Evolutionary conservation across 2,329 filamentous ascomycete species (phyloP), one percentile per base, ranked within the genome.

Genomic region (Cytospora schulzeri): DNA sequence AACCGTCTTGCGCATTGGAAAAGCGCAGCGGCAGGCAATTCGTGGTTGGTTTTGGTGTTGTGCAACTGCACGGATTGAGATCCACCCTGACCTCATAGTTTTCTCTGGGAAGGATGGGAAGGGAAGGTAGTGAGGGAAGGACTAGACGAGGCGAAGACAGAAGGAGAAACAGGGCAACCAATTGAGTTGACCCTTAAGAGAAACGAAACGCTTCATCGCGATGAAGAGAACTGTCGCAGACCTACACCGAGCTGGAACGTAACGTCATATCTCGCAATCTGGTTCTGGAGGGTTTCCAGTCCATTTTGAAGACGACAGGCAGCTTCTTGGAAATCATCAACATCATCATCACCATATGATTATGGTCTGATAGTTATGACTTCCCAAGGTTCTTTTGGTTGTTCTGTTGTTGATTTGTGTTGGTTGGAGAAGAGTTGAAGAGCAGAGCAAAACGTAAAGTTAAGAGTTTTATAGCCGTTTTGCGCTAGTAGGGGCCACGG

Each of bases 21-120:
- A 76, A 80, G 80, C 82, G 79, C 76, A 83, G 80, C 83, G 85
- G 85, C 81, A 86, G 84, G 84, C 83, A 87, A 81, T 80, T 79
- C 78, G 84, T 86, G 84, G 82, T 79, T 74, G 75, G 31, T 35
- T 35, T 14, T 71, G 11, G 61, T 14, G 51, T 41, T 33, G 35
- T 58, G 29, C 33, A 29, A 62, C 53, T 66, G 57, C 17, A n/a
- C 11, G 26, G 48, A 50, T 14, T 15, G 2, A n/a, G n/a, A 17
- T 33, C 14, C 26, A 33, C 51, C 15, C 19, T 17, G 7, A 19
- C 38, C 15, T 11, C 4, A 41, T 12, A 38, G 22, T 48, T 19
- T 19, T 17, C 56, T 57, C 56, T 29, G 29, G 29, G 51, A 52
- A 56, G 50, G 53, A 56, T 51, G 56, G 54, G 28, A 12, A 52